A percentile compares a stretch with the other conserved stretches of the same genome.
Conservation (phyloP, 2,329 filamentous ascomycete genomes). For the Ploettnerulaceae sp. region DNA sequence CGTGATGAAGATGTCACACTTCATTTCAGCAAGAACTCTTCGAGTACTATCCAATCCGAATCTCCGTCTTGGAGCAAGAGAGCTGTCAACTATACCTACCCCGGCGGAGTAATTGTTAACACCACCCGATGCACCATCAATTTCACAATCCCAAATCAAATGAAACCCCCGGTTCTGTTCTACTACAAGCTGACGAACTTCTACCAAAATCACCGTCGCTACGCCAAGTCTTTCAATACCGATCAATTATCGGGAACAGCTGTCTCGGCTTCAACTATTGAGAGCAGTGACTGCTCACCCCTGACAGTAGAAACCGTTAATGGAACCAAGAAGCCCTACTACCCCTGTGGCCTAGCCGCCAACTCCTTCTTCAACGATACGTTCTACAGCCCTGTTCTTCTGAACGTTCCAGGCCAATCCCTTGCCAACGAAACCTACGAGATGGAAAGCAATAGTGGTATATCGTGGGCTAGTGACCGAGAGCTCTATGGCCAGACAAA, state of each 20-base stretch:
- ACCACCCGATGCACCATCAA: conserved; percentile 61
- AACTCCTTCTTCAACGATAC: conserved; percentile 98
- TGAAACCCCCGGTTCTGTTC: conserved; percentile 78
- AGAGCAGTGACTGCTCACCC: conserved; percentile 68
- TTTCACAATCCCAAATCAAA: conserved; percentile 74
- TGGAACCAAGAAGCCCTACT: conserved; percentile 65
- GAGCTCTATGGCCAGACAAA: conserved; percentile 68
- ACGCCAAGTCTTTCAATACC: conserved; percentile 83
- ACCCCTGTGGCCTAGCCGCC: conserved; percentile 91
- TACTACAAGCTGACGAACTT: conserved; percentile 98
- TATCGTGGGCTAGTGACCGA: conserved; percentile 82
- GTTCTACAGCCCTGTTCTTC: conserved; percentile 60
- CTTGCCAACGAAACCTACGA: conserved; percentile 52
- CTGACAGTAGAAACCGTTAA: conserved; percentile 49
- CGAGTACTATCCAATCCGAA: conserved; percentile 24
- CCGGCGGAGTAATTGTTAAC: conserved; percentile 34
- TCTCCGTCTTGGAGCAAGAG: conserved; percentile 23
- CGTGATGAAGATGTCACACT: conserved; percentile 53
- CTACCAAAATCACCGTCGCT: conserved; percentile 97
- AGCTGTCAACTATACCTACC: conserved; percentile 39
- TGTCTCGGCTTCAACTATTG: conserved; percentile 56
- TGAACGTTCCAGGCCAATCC: conserved; percentile 44
- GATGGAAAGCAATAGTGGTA: conserved; percentile 68
- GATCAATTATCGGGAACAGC: conserved; percentile 74
- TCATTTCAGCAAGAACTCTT: conserved; percentile 61